A percentile compares a stretch with the other conserved stretches of the same genome.
Evolutionary conservation across 805 yeast genomes (phyloP).

Genomic region (Jamesozyma hellenica): DNA sequence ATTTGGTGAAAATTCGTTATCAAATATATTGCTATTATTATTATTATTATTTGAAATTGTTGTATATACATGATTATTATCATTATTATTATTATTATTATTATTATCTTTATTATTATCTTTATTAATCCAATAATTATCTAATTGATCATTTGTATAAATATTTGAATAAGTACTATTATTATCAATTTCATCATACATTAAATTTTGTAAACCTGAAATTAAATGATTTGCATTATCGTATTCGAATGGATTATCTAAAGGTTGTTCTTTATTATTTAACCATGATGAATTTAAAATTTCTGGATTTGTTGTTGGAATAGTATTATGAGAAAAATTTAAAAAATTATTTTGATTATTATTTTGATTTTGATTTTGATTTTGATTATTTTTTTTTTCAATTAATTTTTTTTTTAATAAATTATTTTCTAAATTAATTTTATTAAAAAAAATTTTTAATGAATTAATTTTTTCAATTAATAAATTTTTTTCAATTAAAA

Average conservation of each 20-base stretch:
- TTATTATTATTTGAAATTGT: too few species aligned
- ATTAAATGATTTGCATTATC: slow-evolving; percentile 24
- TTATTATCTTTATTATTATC: background rate
- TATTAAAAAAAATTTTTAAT: slow-evolving; percentile 20
- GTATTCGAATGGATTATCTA: slow-evolving; percentile 23
- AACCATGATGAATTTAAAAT: background rate
- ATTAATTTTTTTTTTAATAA: slow-evolving; percentile 14
- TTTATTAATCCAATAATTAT: slow-evolving; percentile 25
- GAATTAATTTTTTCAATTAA: slow-evolving; percentile 15
- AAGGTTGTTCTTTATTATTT: slow-evolving; percentile 1
- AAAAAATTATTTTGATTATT: too few species aligned
- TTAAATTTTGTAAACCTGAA: slow-evolving; percentile 27
- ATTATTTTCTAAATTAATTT: slow-evolving; percentile 16
- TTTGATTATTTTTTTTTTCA: slow-evolving; percentile 6
- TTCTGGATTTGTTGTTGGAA: background rate
- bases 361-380: slow-evolving; percentile 1
- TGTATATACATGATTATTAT: background rate
- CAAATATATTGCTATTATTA: background rate
- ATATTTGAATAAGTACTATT: slow-evolving; percentile 25
- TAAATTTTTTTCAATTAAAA: slow-evolving; percentile 17
- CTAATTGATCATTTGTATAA: slow-evolving; percentile 30
- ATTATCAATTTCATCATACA: slow-evolving; percentile 24
- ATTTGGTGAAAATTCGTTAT: slow-evolving; percentile 2
- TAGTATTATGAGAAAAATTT: too few species aligned
- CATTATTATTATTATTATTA: background rate